Evolutionary conservation across 306 rosid species (phyloP).

Genomic region (Castanea mollissima): DNA sequence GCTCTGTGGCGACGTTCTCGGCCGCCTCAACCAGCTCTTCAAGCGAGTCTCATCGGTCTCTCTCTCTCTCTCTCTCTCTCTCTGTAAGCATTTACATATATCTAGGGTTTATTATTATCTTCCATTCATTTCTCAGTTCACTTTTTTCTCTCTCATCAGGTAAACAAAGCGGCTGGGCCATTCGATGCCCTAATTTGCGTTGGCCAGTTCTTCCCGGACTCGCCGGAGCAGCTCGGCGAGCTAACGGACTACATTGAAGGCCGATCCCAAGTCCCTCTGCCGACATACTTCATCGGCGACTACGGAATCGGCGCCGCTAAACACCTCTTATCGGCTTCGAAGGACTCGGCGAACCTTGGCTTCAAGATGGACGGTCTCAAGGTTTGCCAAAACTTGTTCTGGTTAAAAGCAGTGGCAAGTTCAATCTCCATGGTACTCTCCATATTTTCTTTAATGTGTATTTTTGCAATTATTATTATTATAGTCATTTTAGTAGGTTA

Average conservation of each 20-base stretch:
- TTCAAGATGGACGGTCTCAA: slow-evolving; percentile 92
- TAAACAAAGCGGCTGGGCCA: slow-evolving; percentile 95
- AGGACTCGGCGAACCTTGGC: slow-evolving; percentile 57
- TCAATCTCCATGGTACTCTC: slow-evolving; percentile 59
- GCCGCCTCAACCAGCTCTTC: slow-evolving; percentile 82
- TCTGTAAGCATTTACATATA: not conserved
- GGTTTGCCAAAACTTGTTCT: slow-evolving; percentile 67
- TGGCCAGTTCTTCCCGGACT: slow-evolving; percentile 93
- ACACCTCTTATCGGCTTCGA: slow-evolving; percentile 55
- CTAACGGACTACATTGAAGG: slow-evolving; percentile 61
- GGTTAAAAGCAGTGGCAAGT: slow-evolving; percentile 97
- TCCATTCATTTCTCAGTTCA: not conserved
- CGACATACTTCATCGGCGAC: slow-evolving; percentile 90
- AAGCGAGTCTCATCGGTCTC: slow-evolving; percentile 79
- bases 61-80: slow-evolving; percentile 14
- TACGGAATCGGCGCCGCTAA: slow-evolving; percentile 81
- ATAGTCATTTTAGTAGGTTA: too few species aligned
- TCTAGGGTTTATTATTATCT: slow-evolving; percentile 21
- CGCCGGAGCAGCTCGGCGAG: slow-evolving; percentile 62
- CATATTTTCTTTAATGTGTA: not conserved
- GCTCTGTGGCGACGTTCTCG: slow-evolving; percentile 83
- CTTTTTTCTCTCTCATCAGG: slow-evolving; percentile 45
- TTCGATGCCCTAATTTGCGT: slow-evolving; percentile 89
- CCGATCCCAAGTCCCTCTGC: slow-evolving; percentile 62
- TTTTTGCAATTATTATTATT: too few species aligned